Conservation (phyloP, 2,329 filamentous ascomycete species). For the Colletotrichum sublineola region DNA sequence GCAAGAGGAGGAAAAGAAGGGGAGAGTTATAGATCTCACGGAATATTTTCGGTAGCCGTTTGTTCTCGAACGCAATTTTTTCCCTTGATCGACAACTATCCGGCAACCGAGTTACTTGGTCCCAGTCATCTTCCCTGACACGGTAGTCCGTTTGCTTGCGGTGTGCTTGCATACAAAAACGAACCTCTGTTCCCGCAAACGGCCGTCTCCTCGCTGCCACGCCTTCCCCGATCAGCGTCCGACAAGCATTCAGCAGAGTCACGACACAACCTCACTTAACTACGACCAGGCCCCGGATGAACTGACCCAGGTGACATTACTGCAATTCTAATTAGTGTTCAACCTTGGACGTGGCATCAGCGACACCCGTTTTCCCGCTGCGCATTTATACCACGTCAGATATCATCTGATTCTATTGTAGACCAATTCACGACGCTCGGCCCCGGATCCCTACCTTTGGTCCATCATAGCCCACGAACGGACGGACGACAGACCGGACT, state of each 20-base stretch:
- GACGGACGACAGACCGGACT: conserved; percentile 18
- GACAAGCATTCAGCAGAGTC: conserved; percentile 19
- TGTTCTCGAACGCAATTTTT: conserved; percentile 9
- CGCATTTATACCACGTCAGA: conserved; percentile 9
- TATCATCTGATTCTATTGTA: conserved; percentile 23
- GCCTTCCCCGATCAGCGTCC: conserved; percentile 26
- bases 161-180: conserved; percentile 29
- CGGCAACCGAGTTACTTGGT: conserved; percentile 16
- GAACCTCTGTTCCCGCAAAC: conserved; percentile 35
- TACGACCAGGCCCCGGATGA: conserved; percentile 19
- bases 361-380: conserved; percentile 9
- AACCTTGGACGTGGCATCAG: conserved; percentile 2
- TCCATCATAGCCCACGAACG: conserved; percentile 29
- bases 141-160: conserved; percentile 30
- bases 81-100: conserved; percentile 15
- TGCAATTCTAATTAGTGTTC: background rate
- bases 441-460: conserved; percentile 22
- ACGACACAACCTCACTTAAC: conserved; percentile 33
- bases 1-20: conserved; percentile 36
- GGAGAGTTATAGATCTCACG: conserved; percentile 2
- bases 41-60: conserved; percentile 12
- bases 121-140: conserved; percentile 31
- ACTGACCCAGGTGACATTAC: background rate
- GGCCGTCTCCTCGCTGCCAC: conserved; percentile 7
- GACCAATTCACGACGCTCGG: conserved; percentile 14